Evolutionary conservation across 1,139 yeast species (phyloP).

Genomic region (Lodderomyces orthopsilosis): DNA sequence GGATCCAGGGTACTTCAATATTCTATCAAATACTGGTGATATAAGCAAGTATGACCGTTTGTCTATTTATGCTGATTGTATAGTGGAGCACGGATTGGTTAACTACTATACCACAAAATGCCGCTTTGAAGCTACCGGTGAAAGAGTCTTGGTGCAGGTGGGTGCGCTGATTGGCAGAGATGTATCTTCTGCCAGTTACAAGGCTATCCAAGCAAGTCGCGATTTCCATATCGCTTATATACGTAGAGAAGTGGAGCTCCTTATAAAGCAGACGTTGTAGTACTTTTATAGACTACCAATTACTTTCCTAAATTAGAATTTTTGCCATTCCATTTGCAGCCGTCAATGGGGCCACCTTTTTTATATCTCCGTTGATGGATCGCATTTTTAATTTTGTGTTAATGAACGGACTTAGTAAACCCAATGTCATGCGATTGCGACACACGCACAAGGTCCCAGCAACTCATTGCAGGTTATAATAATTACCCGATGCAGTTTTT

Average conservation of each 20-base stretch:
- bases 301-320: too few species aligned
- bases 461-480: too few species aligned
- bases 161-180: constrained; percentile 20
- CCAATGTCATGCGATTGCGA: too few species aligned
- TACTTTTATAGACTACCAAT: too few species aligned
- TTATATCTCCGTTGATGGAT: too few species aligned
- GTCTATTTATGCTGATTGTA: constrained; percentile 38
- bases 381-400: neutral
- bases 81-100: constrained; percentile 50
- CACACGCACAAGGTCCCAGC: too few species aligned
- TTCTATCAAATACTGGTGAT: constrained; percentile 6
- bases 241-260: constrained; percentile 4
- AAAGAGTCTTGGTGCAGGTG: constrained; percentile 13
- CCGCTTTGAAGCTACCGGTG: constrained; percentile 31
- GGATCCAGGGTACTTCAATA: constrained; percentile 11
- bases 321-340: too few species aligned
- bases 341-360: too few species aligned
- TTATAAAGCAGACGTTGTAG: too few species aligned
- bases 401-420: neutral
- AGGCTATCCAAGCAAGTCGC: constrained; percentile 21
- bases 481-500: neutral
- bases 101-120: constrained; percentile 42
- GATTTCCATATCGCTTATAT: constrained; percentile 11
- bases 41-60: constrained; percentile 13
- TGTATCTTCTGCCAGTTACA: constrained; percentile 13